Evolutionary conservation across 169 alveolate species (phyloP), one percentile per base, ranked within the genome.

Genomic region (Plasmodium sp.): DNA sequence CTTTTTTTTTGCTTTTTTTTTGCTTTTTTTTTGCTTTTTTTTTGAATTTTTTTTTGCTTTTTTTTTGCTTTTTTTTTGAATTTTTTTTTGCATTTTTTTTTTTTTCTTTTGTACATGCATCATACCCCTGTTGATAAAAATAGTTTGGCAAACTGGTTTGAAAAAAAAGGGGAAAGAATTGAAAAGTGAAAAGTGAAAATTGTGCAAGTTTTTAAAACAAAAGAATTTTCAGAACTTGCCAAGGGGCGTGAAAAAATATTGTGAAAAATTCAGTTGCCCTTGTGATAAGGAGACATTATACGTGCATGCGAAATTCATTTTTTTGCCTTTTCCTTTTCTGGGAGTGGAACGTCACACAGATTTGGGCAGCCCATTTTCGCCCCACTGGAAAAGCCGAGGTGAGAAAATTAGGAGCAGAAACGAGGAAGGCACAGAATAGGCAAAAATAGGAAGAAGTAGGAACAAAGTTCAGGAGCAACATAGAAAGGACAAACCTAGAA

Each of bases 241-340:
- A 67, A 27, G 62, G 62, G 22, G 62, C 1, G 36, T 62, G 75
- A 18, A 18, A 0, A 62, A 62, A 62, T 62, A 62, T 5, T 62
- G 75, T 62, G 75, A 62, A 62, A n/a, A 36, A 14, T 62, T 18
- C 75, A 62, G 34, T 62, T 62, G 75, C 75, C 34, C 34, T 62
- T 67, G 43, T 27, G 34, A 31, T 5, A n/a, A 67, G 43, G 58
- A 48, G 58, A 48, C 58, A 51, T 43, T 43, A 51, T 51, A 67
- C n/a, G 39, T 67, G 18, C 77, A 67, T 67, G 39, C 33, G 31
- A 22, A 67, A 3, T 67, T 67, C 14, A 67, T 9, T 12, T 45
- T 45, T 80, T 80, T 80, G 45, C 33, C 36, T 80, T 33, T 80
- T 80, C 33, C 36, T 33, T 80, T 80, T 80, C n/a, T 80, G 71